Evolutionary conservation across 257 asterid species (phyloP).

Genomic region (Salvia rosmarinus): DNA sequence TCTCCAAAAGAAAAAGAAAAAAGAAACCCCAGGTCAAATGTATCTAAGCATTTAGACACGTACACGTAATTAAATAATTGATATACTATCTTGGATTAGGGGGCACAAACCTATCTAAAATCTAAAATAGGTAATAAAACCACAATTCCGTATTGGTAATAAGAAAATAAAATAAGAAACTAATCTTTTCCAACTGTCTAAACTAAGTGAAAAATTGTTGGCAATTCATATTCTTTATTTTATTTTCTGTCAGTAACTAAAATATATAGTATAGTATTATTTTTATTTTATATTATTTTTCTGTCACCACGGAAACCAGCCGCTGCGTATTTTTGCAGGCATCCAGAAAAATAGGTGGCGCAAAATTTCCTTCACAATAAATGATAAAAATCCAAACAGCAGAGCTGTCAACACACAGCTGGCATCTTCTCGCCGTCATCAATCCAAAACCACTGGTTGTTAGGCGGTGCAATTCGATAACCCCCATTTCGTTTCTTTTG

Average conservation of each 20-base stretch:
- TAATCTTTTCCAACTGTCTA: background rate
- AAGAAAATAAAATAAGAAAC: background rate
- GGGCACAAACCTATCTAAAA: background rate
- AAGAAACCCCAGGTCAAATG: too few relatives aligned
- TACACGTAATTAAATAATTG: too few relatives aligned
- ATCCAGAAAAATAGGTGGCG: slow-evolving; percentile 13
- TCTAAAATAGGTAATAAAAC: background rate
- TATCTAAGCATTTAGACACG: too few relatives aligned
- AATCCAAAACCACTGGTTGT: slow-evolving; percentile 37
- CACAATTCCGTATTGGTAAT: background rate
- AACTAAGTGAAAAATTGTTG: background rate
- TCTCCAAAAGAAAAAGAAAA: too few relatives aligned
- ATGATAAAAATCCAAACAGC: slow-evolving; percentile 22
- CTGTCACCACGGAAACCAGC: background rate
- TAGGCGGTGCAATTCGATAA: slow-evolving; percentile 30
- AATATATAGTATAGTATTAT: too few relatives aligned
- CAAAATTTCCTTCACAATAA: background rate
- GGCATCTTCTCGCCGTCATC: slow-evolving; percentile 40
- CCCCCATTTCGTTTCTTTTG: background rate
- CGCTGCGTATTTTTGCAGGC: background rate
- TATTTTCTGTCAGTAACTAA: background rate
- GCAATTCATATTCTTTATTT: background rate
- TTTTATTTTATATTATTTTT: too few relatives aligned
- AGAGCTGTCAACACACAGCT: slow-evolving; percentile 37
- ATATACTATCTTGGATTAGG: too few relatives aligned